Percentiles rank a stretch among this genome's conserved stretches.
Conservation (phyloP, 2,329 filamentous ascomycete genomes). For the Sarocladiaceae sp. region DNA sequence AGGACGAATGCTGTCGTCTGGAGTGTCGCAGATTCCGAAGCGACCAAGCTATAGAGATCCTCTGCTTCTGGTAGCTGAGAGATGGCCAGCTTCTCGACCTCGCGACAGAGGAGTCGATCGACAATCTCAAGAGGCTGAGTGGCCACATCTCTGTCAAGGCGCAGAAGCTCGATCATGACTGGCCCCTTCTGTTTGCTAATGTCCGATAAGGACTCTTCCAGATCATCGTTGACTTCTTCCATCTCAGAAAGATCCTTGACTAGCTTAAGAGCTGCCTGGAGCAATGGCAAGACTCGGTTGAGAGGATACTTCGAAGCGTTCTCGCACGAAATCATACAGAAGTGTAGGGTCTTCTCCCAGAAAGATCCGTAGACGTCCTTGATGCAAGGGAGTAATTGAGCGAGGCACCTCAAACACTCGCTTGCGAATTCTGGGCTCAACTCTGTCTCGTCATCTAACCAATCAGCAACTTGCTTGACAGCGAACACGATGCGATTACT, state of each 20-base stretch:
- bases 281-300: conserved; percentile 50
- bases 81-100: conserved; percentile 58
- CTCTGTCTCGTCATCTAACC: conserved; percentile 50
- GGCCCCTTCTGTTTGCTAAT: conserved; percentile 48
- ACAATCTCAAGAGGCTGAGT: conserved; percentile 68
- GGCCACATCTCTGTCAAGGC: conserved; percentile 35
- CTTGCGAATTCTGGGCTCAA: conserved; percentile 32
- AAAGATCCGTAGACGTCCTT: conserved; percentile 81
- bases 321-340: conserved; percentile 53
- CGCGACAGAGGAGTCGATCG: conserved; percentile 65
- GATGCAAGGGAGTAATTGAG: conserved; percentile 63
- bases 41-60: conserved; percentile 69
- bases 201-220: conserved; percentile 65
- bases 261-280: conserved; percentile 69
- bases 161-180: conserved; percentile 58
- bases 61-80: conserved; percentile 56
- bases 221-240: conserved; percentile 73
- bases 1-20: conserved; percentile 77
- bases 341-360: conserved; percentile 63
- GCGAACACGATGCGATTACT: conserved; percentile 74
- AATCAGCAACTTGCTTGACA: conserved; percentile 69
- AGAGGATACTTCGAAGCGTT: conserved; percentile 33
- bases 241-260: conserved; percentile 57
- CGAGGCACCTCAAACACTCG: conserved; percentile 28
- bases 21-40: conserved; percentile 66